Base-by-base conservation (phyloP, 2,329 filamentous ascomycete species). In the Scolecobasidium constrictum region DNA sequence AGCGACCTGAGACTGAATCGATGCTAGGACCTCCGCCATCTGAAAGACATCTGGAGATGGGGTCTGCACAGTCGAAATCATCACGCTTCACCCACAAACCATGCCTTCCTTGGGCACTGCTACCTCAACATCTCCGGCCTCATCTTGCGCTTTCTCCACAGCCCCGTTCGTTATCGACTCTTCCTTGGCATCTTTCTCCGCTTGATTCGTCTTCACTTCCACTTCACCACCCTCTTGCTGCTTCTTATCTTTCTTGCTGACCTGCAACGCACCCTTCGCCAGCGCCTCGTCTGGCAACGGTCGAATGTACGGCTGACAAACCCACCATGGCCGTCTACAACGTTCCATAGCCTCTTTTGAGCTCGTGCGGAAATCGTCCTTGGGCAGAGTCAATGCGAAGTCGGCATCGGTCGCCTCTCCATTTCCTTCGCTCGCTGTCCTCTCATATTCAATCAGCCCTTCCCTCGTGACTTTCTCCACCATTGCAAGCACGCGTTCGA, bases 211-310 rank as follows among this genome's bases (percentile, higher is more conserved):
- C n/a, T n/a, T n/a, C n/a, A n/a, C n/a, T n/a, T n/a, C n/a, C n/a
- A n/a, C n/a, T n/a, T n/a, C 68, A 22, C 74, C 70, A 58, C 54
- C 38, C 45, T 57, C 60, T 28, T 58, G 11, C 35, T 51, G 55
- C 52, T 55, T 56, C 55, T 60, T 63, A 46, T 66, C 62, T 53
- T 87, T 87, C 66, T 86, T 88, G 53, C 79, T 85, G 48, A 81
- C 58, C 45, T 71, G 75, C 59, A 94, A 71, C 2, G 83, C 81
- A 0, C 88, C 88, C 58, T 86, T 87, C 48, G 81, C 80, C 49
- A 92, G 55, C 2, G 92, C 92, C 65, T 96, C 90, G 51, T 83
- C 83, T 0, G 92, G 92, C 54, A 95, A 60, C 33, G 87, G 88
- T 44, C 88, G 69, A 5, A 95, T 75, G 53, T 94, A 85, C 3